Percentiles rank a stretch among this genome's conserved stretches.
These are phyloP conservation scores for Heteromeles arbutifolia DNA, from an alignment of 306 rosid species.

Conservation along the genomic window DNA sequence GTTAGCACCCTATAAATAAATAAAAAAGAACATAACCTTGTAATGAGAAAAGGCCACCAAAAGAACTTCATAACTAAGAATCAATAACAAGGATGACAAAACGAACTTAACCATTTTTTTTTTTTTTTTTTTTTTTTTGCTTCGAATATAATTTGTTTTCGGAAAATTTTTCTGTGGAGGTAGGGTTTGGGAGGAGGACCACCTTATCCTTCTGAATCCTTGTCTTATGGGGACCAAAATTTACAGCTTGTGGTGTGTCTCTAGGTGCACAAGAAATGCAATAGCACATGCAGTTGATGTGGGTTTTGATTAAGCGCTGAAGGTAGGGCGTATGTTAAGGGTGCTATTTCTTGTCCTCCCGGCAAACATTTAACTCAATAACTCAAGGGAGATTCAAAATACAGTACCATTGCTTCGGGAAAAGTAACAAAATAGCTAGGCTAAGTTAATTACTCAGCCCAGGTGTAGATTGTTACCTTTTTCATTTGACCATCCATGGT, in stretches of 20 bases:
- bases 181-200: conserved; percentile 15
- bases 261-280: neutral
- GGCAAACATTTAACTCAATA: neutral
- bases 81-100: too few species aligned
- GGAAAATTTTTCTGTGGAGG: neutral
- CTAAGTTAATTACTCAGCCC: neutral
- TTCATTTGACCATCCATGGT: neutral
- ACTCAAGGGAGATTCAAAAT: neutral
- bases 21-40: too few species aligned
- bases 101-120: too few species aligned
- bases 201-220: conserved; percentile 17
- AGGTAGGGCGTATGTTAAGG: neutral
- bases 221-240: conserved; percentile 11
- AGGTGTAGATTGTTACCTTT: neutral
- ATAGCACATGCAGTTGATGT: neutral
- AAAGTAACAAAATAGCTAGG: neutral
- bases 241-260: neutral
- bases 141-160: neutral
- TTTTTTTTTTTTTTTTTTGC: neutral
- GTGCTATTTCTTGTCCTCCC: neutral
- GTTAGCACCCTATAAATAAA: too few species aligned
- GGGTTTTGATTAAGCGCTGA: neutral
- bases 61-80: too few species aligned
- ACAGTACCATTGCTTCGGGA: neutral
- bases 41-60: too few species aligned